Evolutionary conservation across 176 grass and related monocot genomes (phyloP).

Genomic region (Areca catechu): DNA sequence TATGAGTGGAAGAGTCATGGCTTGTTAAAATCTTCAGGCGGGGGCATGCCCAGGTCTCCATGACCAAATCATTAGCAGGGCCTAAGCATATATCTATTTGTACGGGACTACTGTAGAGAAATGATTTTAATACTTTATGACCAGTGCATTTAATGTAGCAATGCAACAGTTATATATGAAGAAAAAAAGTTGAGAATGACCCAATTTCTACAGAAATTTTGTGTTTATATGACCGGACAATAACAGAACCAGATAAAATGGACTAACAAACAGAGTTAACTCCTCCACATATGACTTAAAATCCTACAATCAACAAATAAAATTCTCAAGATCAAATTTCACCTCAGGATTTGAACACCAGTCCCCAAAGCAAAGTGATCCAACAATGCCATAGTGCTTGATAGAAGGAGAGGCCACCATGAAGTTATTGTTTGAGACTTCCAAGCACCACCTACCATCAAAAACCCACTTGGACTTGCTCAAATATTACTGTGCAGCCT

Average conservation of each 20-base stretch:
- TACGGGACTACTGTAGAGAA: conserved; percentile 10
- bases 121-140: conserved; percentile 7
- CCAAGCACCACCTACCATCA: conserved; percentile 6
- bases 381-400: neutral
- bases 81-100: conserved; percentile 22
- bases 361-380: neutral
- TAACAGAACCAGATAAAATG: neutral
- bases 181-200: neutral
- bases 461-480: neutral
- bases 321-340: too few species aligned
- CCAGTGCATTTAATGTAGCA: conserved; percentile 38
- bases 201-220: conserved; percentile 30
- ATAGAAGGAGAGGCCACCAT: neutral
- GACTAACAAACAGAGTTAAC: neutral
- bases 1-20: neutral
- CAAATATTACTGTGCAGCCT: neutral
- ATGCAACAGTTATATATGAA: conserved; percentile 13
- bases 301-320: too few species aligned
- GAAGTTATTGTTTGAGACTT: neutral
- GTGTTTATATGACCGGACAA: neutral
- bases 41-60: conserved; percentile 12
- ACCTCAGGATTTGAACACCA: too few species aligned
- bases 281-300: too few species aligned
- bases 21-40: conserved; percentile 1
- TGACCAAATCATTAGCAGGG: conserved; percentile 6